These are phyloP conservation scores for Dalbergia cochinchinensis DNA, from an alignment of 306 rosid species.

Conservation along the genomic window DNA sequence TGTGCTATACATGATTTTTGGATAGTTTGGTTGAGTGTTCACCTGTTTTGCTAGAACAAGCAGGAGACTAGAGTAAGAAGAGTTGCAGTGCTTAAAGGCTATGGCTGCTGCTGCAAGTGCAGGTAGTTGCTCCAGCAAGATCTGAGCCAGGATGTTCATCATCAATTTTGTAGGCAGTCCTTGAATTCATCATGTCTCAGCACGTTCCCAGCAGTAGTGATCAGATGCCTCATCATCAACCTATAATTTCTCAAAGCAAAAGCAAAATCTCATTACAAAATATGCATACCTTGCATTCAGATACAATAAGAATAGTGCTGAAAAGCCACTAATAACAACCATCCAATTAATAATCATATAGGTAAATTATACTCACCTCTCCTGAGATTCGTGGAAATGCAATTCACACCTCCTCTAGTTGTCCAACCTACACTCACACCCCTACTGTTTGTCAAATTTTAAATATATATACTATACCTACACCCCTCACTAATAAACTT, in stretches of 20 bases:
- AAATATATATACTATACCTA: too few species aligned
- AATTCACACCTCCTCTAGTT: too few species aligned
- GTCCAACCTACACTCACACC: too few species aligned
- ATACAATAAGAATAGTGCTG: too few species aligned
- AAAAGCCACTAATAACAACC: background rate
- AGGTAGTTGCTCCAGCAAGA: conserved; percentile 87
- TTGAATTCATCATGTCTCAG: conserved; percentile 88
- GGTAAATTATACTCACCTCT: too few species aligned
- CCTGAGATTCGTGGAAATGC: too few species aligned
- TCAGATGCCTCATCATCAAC: conserved; percentile 92
- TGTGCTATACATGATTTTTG: too few species aligned
- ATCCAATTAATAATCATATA: background rate
- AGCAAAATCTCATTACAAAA: conserved; percentile 3
- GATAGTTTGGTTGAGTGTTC: background rate
- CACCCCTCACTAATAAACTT: too few species aligned
- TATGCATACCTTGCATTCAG: background rate
- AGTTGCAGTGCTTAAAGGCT: conserved; percentile 79
- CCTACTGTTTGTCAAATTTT: too few species aligned
- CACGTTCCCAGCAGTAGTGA: conserved; percentile 89
- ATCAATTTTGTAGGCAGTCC: conserved; percentile 76
- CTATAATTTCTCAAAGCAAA: conserved; percentile 44
- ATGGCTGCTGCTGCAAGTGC: conserved; percentile 89
- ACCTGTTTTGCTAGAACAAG: conserved; percentile 84
- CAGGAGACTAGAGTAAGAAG: conserved; percentile 77
- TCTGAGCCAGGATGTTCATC: conserved; percentile 87